Evolutionary conservation across 768 basidiomycete species (phyloP), one percentile per base, ranked within the genome.

Genomic region (Leccinum sublutescens): DNA sequence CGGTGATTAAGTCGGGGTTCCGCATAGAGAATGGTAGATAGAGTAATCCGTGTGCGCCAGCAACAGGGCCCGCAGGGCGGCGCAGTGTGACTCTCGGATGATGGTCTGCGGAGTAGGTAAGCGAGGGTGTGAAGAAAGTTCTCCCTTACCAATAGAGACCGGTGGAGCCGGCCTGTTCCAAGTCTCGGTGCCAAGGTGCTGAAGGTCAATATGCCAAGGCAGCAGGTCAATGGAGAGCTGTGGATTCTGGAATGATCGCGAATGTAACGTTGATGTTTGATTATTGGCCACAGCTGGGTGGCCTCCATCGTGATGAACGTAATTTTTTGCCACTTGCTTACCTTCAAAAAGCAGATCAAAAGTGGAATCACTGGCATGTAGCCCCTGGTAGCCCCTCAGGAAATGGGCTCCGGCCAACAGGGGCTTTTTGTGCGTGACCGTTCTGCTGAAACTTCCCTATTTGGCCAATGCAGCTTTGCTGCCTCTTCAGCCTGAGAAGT

Each of bases 251-350:
- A 40, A 17, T 29, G 29, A 29, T 5, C 38, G 27, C 12, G 33
- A 34, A 36, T 21, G 11, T 8, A n/a, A 45, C 12, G 6, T 43
- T 10, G 40, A n/a, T 33, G 2, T 10, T 12, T 5, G 38, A 50
- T 9, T 23, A 38, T 53, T 29, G 17, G 27, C 25, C 25, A 64
- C 47, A 53, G 62, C 62, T 8, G 23, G 48, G 65, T 55, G 62
- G 57, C 62, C 19, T 36, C 25, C 29, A 49, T 33, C 10, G 2
- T 15, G 15, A 12, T 33, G 25, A 12, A 19, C n/a, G 34, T 33
- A 33, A 15, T 21, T 40, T 52, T 23, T 60, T 60, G 40, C 58
- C 58, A 61, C 62, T 53, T 17, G 55, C 17, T 49, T 25, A 43
- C 23, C 55, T 53, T 66, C 23, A 58, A 54, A 55, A 15, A 52